Evolutionary conservation across 306 rosid genomes (phyloP).

Genomic region (Bauhinia variegata): DNA sequence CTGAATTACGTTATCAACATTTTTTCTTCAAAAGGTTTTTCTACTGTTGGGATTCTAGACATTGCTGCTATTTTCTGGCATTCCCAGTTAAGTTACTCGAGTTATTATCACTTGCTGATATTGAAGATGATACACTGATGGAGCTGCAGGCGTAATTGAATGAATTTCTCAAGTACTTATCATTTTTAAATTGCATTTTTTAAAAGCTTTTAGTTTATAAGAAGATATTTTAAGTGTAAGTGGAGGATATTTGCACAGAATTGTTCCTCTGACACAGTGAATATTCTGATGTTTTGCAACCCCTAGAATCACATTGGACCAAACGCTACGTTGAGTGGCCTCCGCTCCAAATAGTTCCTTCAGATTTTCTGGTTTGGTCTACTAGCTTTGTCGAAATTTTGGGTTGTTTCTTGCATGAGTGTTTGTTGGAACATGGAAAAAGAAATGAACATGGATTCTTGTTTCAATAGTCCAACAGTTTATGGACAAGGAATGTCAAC

Average conservation of each 20-base stretch:
- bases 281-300: too few relatives aligned
- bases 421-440: not conserved
- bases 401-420: slow-evolving; percentile 1
- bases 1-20: too few relatives aligned
- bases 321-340: too few relatives aligned
- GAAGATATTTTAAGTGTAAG: not conserved
- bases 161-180: slow-evolving; percentile 76
- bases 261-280: not conserved
- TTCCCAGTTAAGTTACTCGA: slow-evolving; percentile 86
- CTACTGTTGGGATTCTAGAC: too few relatives aligned
- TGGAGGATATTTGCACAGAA: not conserved
- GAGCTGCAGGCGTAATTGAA: slow-evolving; percentile 60
- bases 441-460: too few relatives aligned
- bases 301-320: too few relatives aligned
- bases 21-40: too few relatives aligned
- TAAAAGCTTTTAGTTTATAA: not conserved
- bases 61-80: slow-evolving; percentile 29
- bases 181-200: slow-evolving; percentile 2
- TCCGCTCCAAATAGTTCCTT: not conserved
- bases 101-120: slow-evolving; percentile 61
- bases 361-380: not conserved
- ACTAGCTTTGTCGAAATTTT: not conserved
- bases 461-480: too few relatives aligned
- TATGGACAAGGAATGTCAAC: too few relatives aligned
- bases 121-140: slow-evolving; percentile 65